phyloP scores from a whole-genome alignment of 108 stramenopile species.

The Conticribra guillardii region DNA sequence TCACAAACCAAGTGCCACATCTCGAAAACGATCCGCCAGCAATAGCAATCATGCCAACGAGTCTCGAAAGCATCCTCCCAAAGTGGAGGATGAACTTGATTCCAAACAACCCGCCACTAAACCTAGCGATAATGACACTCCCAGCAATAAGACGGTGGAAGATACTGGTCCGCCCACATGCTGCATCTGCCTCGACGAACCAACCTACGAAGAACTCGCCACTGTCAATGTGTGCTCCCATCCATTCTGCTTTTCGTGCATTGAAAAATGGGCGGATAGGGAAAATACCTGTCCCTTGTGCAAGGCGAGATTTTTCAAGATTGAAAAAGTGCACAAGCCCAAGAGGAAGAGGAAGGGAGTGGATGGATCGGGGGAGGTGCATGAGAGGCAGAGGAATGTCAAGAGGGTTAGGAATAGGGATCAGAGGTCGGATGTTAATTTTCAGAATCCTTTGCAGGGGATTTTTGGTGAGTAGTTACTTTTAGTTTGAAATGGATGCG shows the following conservation, averaged over 20 bases:
- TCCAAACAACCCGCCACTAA: background rate
- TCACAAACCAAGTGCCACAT: background rate
- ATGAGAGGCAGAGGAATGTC: constrained; percentile 50
- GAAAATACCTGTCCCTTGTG: constrained; percentile 92
- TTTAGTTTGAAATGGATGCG: no score
- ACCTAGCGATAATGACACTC: no score
- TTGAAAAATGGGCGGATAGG: constrained; percentile 84
- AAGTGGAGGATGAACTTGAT: background rate
- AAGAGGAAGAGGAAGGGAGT: constrained; percentile 9
- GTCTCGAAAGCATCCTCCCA: background rate
- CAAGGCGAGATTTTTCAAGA: constrained; percentile 80
- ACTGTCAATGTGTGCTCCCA: constrained; percentile 79
- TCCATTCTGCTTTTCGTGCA: constrained; percentile 85
- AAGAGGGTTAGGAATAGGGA: constrained; percentile 72
- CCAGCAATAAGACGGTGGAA: background rate
- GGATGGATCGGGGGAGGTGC: background rate
- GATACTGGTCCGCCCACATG: constrained; percentile 36
- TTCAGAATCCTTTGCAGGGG: constrained; percentile 34
- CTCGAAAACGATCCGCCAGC: background rate
- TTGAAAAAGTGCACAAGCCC: constrained; percentile 62
- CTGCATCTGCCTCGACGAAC: constrained; percentile 80
- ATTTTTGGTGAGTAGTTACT: constrained; percentile 40
- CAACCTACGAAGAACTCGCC: constrained; percentile 61
- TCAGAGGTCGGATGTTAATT: constrained; percentile 60
- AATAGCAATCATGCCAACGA: background rate